Base-by-base conservation (phyloP, 2,329 filamentous ascomycete genomes). In the Dactylellina haptotyla region DNA sequence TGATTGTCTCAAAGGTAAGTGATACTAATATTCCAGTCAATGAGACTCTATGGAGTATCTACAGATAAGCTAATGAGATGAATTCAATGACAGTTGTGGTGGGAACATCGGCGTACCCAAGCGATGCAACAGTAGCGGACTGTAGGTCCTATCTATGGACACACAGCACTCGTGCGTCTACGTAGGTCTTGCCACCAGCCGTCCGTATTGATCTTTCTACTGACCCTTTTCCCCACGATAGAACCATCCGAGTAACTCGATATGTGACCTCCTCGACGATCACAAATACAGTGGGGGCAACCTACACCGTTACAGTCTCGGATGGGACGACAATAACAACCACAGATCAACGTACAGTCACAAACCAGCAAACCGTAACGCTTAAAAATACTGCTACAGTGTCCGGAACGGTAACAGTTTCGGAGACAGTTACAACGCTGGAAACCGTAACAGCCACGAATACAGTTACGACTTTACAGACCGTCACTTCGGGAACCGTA, bases 91-190 rank as follows among this genome's bases (percentile, higher is more conserved):
- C 26, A 67, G 63, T 2, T 59, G 18, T 67, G 45, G 34, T 26
- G 8, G 63, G 63, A 6, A 18, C 25, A 12, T 14, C 3, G 5
- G 14, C 20, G 3, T 67, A 59, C 41, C 45, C 45, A 34, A 8
- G 14, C 9, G 3, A 43, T 14, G 6, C 26, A 18, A 30, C 30
- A 0, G 16, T 59, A 6, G 23, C n/a, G 8, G 53, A 59, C 16
- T 67, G 63, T 18, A 67, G 63, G 46, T 45, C 43, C n/a, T 59
- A 16, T 16, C 53, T 67, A n/a, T 67, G 63, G 63, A 57, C 37
- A 16, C 63, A 28, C 18, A 59, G 53, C n/a, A 58, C 26, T 9
- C 51, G 39, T 20, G 63, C 43, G 25, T 18, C 10, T 16, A 28
- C n/a, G 63, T 67, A 34, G 12, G 63, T 37, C 14, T 9, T 23